Percentiles rank a stretch among this genome's conserved stretches.
phyloP scores from a whole-genome alignment of 345 rosid species.

The Litchi chinensis region DNA sequence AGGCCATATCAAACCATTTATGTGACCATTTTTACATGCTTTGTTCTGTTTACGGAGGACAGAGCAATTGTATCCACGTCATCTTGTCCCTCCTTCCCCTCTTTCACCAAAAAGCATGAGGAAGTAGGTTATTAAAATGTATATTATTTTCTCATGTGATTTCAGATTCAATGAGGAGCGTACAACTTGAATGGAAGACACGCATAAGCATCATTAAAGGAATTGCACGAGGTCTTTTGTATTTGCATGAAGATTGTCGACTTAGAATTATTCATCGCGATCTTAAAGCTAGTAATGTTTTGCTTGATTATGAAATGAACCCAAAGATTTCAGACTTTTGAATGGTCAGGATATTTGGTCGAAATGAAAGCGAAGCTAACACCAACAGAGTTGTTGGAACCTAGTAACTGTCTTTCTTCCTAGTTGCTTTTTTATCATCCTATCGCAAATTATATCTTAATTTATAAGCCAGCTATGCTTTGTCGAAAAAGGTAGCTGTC shows the following conservation, averaged over 20 bases:
- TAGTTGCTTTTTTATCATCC: not conserved
- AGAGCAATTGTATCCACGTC: no score
- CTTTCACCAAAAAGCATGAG: no score
- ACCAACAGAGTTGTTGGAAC: conserved; percentile 29
- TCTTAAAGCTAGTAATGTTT: conserved; percentile 26
- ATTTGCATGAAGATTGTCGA: conserved; percentile 44
- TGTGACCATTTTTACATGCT: no score
- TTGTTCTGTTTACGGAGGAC: no score
- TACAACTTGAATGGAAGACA: conserved; percentile 18
- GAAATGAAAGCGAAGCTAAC: conserved; percentile 27
- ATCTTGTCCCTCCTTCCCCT: no score
- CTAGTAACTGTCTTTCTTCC: conserved; percentile 18
- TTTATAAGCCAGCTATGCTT: no score
- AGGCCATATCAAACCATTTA: no score
- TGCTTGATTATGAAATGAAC: conserved; percentile 21
- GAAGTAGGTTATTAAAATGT: no score
- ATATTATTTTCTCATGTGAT: not conserved
- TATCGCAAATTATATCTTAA: no score
- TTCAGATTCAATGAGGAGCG: not conserved
- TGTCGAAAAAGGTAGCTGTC: no score
- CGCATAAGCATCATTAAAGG: conserved; percentile 35
- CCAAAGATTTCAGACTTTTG: conserved; percentile 36
- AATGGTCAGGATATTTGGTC: conserved; percentile 32
- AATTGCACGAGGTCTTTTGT: conserved; percentile 36
- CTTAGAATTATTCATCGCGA: conserved; percentile 37